Conservation (phyloP, 1,139 yeast genomes). For the Pichia sp. region DNA sequence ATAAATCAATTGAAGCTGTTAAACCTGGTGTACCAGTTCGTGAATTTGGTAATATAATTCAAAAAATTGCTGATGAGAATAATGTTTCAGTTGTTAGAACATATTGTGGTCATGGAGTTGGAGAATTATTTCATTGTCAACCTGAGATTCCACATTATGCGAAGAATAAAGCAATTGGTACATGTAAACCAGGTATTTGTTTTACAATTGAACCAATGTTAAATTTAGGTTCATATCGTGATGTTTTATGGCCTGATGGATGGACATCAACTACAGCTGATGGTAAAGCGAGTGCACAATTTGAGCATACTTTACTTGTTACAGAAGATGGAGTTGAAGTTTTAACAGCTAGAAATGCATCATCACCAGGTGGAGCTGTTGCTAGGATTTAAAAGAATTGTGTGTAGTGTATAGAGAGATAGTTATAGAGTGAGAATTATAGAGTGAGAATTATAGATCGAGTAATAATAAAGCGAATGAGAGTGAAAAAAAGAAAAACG, state of each 20-base stretch:
- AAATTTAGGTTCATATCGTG: constrained; percentile 78
- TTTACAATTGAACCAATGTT: constrained; percentile 99
- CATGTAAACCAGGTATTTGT: constrained; percentile 93
- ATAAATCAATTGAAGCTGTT: constrained; percentile 72
- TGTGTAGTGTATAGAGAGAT: neutral
- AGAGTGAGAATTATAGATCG: too few relatives aligned
- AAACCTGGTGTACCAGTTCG: constrained; percentile 93
- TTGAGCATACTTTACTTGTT: constrained; percentile 86
- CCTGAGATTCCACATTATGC: constrained; percentile 96
- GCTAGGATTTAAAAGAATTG: constrained; percentile 39
- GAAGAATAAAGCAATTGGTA: constrained; percentile 86
- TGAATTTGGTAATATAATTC: constrained; percentile 82
- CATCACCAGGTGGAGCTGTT: constrained; percentile 85
- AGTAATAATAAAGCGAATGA: too few relatives aligned
- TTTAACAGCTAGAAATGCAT: constrained; percentile 70
- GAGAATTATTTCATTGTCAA: constrained; percentile 80
- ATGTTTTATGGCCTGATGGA: constrained; percentile 91
- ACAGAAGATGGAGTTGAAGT: constrained; percentile 94
- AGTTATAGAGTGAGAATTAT: neutral
- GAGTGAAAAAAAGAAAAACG: too few relatives aligned
- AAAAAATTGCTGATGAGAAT: constrained; percentile 75
- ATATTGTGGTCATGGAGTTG: constrained; percentile 94
- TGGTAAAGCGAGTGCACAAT: constrained; percentile 87
- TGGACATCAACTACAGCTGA: constrained; percentile 94
- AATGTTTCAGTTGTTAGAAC: constrained; percentile 83